Base-by-base conservation (phyloP, 768 basidiomycete genomes). In the Lentinula sp. region DNA sequence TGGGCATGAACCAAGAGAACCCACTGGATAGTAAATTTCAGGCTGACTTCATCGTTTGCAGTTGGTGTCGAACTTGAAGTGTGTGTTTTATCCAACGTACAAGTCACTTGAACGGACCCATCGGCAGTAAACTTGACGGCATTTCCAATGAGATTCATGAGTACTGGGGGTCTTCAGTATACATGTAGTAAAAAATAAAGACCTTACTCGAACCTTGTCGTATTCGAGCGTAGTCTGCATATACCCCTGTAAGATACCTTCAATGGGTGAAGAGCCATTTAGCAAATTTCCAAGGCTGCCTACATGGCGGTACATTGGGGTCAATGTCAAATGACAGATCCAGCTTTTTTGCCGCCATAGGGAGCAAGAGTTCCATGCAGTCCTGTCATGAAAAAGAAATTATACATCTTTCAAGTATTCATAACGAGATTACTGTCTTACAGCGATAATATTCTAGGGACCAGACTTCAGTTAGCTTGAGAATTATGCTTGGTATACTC, bases 81-180 rank as follows among this genome's bases (percentile, higher is more conserved):
- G 13, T 70, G 63, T 28, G 64, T 64, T 9, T 67, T 72, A 62
- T 85, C 84, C n/a, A 85, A 73, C 4, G 81, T 81, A 66, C 86
- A 87, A 1, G 75, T 77, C 18, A 88, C 85, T 41, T 81, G 79
- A 23, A 91, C 87, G 46, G 78, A 85, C 7, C 89, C 88, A 18
- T 69, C 73, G 1, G 79, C 77, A 1, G 88, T 89, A 69, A 90
- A 91, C 66, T 90, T 91, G 59, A 90, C 84, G 3, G 87, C 87
- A 66, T 91, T 91, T 7, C 87, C 88, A 52, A 90, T 85, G 53
- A 90, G 71, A 68, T 91, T 91, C 87, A 89, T 89, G 20, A 90
- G 71, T 9, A 89, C 87, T 87, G 64, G 7, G 32, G 23, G 51
- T 62, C 50, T 3, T 61, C 28, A 23, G 28, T 58, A 59, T 6